These are phyloP conservation scores for Plasmopara muralis DNA, from an alignment of 352 stramenopile species.

Conservation along the genomic window DNA sequence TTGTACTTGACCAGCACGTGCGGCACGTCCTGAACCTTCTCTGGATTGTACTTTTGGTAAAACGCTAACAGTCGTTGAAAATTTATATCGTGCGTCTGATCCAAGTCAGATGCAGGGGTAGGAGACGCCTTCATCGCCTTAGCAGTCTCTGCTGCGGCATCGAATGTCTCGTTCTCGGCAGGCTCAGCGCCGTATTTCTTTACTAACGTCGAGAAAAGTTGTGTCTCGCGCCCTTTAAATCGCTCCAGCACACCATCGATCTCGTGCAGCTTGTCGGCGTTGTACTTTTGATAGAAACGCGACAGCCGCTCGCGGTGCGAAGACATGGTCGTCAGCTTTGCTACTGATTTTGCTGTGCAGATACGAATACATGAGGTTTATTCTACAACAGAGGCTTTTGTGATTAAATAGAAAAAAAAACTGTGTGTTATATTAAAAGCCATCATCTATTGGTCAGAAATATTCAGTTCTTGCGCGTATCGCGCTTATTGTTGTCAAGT, in stretches of 20 bases:
- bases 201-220: conserved; percentile 65
- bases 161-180: conserved; percentile 38
- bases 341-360: too few relatives aligned
- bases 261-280: conserved; percentile 75
- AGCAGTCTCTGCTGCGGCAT: conserved; percentile 6
- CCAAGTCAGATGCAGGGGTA: conserved; percentile 10
- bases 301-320: conserved; percentile 57
- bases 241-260: conserved; percentile 76
- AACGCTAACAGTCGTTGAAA: conserved; percentile 61
- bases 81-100: conserved; percentile 44
- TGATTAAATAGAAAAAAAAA: too few relatives aligned
- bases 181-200: conserved; percentile 82
- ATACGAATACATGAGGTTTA: too few relatives aligned
- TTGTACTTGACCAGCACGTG: conserved; percentile 71
- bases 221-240: conserved; percentile 67
- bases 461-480: conserved; percentile 11
- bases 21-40: conserved; percentile 64
- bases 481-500: not conserved
- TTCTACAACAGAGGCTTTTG: too few relatives aligned
- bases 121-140: conserved; percentile 14
- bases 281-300: conserved; percentile 85
- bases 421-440: not conserved
- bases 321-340: conserved; percentile 31
- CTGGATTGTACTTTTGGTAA: conserved; percentile 80
- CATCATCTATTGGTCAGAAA: conserved; percentile 13